Evolutionary conservation across 257 asterid genomes (phyloP), one percentile per base, ranked within the genome.

Genomic region (Solanum ossicruentum): DNA sequence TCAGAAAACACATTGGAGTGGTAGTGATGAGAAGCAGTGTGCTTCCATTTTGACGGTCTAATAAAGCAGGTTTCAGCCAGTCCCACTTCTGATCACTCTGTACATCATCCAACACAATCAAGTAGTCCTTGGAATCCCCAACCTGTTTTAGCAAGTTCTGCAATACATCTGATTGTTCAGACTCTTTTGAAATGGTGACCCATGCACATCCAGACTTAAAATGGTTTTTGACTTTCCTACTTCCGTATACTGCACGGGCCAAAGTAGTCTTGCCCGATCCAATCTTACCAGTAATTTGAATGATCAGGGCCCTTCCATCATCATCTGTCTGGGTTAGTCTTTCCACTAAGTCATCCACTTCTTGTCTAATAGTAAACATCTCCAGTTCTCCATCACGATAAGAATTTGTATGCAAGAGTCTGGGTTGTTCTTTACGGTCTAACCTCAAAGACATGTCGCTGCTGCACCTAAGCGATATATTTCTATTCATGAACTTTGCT

Each of bases 221-320:
- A 63, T 3, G 41, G 0, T 75, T 15, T 88, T 82, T 85, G 28
- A 87, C 77, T 21, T 0, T 18, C 51, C 83, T 84, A 55, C 45
- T 81, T 20, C 85, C 78, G 17, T 77, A 84, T 51, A 87, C 83
- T 11, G 86, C 85, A 57, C 87, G 86, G 57, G 90, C 89, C 73
- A 89, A 84, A 32, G 90, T 85, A 26, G 91, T 87, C 87, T 85
- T 89, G 83, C 91, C 91, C 0, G 89, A 89, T 45, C 91, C 91
- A 73, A 28, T 49, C 16, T 63, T n/a, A 26, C 91, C 91, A n/a
- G 55, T 28, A 84, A 89, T 82, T 20, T 84, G 8, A 70, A 89
- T 17, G 47, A 87, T 57, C 54, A 4, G 57, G 18, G 10, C 55
- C 55, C 16, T 43, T 6, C 21, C 82, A 1, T 41, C 77, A 1